Percentiles rank a stretch among this genome's conserved stretches.
Evolutionary conservation across 257 asterid genomes (phyloP).

Genomic region (Solanum tarijense): DNA sequence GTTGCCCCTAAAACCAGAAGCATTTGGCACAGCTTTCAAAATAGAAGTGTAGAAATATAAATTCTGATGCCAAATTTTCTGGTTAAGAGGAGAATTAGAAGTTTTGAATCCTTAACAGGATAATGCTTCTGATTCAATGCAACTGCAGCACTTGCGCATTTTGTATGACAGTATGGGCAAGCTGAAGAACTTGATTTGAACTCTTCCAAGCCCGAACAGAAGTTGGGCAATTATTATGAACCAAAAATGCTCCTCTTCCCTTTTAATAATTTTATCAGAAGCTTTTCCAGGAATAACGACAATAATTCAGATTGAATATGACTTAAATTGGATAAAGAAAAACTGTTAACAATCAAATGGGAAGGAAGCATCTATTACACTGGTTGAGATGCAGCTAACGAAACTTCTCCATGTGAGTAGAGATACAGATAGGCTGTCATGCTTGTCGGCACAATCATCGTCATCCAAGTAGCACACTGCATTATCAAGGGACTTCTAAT

Average conservation of each 20-base stretch:
- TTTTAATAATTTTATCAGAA: background rate
- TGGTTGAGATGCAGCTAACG: constrained; percentile 99
- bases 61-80: background rate
- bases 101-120: background rate
- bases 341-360: constrained; percentile 3
- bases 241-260: background rate
- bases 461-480: constrained; percentile 99
- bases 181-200: background rate
- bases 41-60: background rate
- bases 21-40: background rate
- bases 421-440: constrained; percentile 96
- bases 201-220: background rate
- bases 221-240: background rate
- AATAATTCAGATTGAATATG: background rate
- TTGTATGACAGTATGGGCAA: background rate
- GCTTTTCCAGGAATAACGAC: background rate
- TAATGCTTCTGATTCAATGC: background rate
- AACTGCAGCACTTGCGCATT: background rate
- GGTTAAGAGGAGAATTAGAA: background rate
- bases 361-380: constrained; percentile 99
- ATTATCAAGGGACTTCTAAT: constrained; percentile 10
- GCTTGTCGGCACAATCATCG: constrained; percentile 92
- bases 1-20: background rate
- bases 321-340: background rate
- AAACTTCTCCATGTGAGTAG: constrained; percentile 95